A percentile compares a stretch with the other conserved stretches of the same genome.
These are phyloP conservation scores for Boletus sensibilis DNA, from an alignment of 768 basidiomycete species.

Conservation along the genomic window DNA sequence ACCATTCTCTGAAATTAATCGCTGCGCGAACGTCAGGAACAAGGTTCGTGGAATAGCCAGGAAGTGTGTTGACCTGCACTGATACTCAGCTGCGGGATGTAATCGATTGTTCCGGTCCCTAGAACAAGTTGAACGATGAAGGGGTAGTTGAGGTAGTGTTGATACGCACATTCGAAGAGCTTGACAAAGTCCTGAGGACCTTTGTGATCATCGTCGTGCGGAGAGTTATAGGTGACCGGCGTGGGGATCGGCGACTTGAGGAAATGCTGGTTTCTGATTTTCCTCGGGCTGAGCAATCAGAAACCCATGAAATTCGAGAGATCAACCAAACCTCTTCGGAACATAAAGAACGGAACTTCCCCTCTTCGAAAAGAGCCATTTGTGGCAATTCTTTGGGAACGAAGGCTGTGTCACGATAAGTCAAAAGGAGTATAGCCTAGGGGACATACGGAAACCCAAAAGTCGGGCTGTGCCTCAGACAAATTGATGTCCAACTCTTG, in stretches of 20 bases:
- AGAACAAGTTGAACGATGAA: background rate
- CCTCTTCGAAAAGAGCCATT: slow-evolving; percentile 78
- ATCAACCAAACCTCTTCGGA: slow-evolving; percentile 48
- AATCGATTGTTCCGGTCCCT: slow-evolving; percentile 70
- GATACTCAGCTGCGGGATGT: slow-evolving; percentile 52
- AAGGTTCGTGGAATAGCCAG: background rate
- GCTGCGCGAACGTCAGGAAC: slow-evolving; percentile 40
- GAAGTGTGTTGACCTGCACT: slow-evolving; percentile 40
- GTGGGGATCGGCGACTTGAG: slow-evolving; percentile 63
- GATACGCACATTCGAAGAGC: slow-evolving; percentile 45
- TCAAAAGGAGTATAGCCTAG: background rate
- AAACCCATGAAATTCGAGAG: background rate
- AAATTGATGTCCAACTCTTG: slow-evolving; percentile 65
- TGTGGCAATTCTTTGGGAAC: slow-evolving; percentile 67
- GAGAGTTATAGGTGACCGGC: slow-evolving; percentile 49
- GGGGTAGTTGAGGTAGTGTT: background rate
- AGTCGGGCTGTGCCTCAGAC: slow-evolving; percentile 58
- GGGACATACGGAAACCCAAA: slow-evolving; percentile 67
- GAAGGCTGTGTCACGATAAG: background rate
- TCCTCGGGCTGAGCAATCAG: background rate
- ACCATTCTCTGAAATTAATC: slow-evolving; percentile 64
- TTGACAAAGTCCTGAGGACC: slow-evolving; percentile 41
- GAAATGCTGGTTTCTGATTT: slow-evolving; percentile 57
- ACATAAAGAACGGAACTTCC: slow-evolving; percentile 72
- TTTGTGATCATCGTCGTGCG: slow-evolving; percentile 35